Evolutionary conservation across 176 grass and related monocot genomes (phyloP).

Genomic region (Puccinellia tenuiflora): DNA sequence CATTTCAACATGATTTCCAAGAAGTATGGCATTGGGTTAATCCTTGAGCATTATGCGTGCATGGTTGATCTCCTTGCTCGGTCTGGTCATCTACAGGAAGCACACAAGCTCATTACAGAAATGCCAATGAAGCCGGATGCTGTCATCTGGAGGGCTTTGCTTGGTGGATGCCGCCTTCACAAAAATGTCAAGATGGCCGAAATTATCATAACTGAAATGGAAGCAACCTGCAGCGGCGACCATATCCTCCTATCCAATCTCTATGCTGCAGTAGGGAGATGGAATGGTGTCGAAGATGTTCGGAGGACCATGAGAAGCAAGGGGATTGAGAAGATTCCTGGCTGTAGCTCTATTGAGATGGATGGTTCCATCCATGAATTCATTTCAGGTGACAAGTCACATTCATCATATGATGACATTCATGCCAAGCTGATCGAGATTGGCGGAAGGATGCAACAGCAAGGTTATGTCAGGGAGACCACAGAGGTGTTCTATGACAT

Average conservation of each 20-base stretch:
- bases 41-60: conserved; percentile 9
- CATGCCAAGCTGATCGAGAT: not conserved
- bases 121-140: conserved; percentile 8
- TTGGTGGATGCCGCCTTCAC: conserved; percentile 8
- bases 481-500: conserved; percentile 1
- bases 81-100: conserved; percentile 1
- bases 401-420: conserved; percentile 13
- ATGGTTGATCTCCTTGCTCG: conserved; percentile 11
- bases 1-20: not conserved
- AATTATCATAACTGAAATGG: not conserved
- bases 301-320: conserved; percentile 9
- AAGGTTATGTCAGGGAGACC: conserved; percentile 2
- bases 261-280: conserved; percentile 8
- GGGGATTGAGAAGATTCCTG: conserved; percentile 1
- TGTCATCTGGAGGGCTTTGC: conserved; percentile 9
- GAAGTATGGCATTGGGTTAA: not conserved
- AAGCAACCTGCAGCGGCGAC: not conserved
- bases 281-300: not conserved
- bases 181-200: conserved; percentile 13
- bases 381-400: conserved; percentile 1
- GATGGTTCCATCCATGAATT: conserved; percentile 4
- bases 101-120: not conserved
- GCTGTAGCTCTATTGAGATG: not conserved
- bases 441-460: conserved; percentile 8
- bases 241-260: conserved; percentile 4